These are phyloP conservation scores for Hypoxylon subgilvum DNA, from an alignment of 495 filamentous ascomycete species.

Conservation along the genomic window DNA sequence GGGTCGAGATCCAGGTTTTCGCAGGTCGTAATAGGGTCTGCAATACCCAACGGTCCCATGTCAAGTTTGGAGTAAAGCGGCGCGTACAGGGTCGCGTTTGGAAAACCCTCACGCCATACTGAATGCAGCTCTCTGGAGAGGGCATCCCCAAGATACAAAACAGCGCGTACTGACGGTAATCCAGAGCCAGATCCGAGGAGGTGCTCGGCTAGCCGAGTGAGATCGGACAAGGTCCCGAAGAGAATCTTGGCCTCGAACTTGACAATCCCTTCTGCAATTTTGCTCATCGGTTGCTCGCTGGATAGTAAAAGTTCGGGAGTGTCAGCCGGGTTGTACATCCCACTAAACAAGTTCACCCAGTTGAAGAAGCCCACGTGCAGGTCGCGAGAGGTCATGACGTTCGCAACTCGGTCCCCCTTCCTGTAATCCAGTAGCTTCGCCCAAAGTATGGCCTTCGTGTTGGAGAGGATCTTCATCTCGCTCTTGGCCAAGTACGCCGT, in stretches of 20 bases:
- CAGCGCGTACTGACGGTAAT: background rate
- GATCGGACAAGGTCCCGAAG: background rate
- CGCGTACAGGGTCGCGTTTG: slow-evolving; percentile 4
- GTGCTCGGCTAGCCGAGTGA: slow-evolving; percentile 1
- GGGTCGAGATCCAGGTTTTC: background rate
- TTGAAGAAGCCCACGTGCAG: slow-evolving; percentile 8
- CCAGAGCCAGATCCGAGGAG: background rate
- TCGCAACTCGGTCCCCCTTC: background rate
- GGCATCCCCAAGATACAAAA: slow-evolving; percentile 1
- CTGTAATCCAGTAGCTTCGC: background rate
- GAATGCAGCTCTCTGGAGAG: background rate
- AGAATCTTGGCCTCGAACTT: background rate
- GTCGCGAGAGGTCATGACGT: slow-evolving; percentile 5
- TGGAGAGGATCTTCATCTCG: background rate
- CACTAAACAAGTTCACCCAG: slow-evolving; percentile 5
- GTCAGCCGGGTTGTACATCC: background rate
- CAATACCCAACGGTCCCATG: background rate
- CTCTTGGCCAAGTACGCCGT: background rate
- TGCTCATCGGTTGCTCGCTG: background rate
- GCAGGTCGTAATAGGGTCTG: background rate
- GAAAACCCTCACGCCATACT: background rate
- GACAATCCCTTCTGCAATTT: background rate
- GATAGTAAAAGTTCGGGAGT: slow-evolving; percentile 8
- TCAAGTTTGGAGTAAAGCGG: slow-evolving; percentile 4
- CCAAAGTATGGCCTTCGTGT: background rate